These are phyloP conservation scores for Phoenix roebelenii DNA, from an alignment of 176 grass and related monocot genomes.

Conservation along the genomic window DNA sequence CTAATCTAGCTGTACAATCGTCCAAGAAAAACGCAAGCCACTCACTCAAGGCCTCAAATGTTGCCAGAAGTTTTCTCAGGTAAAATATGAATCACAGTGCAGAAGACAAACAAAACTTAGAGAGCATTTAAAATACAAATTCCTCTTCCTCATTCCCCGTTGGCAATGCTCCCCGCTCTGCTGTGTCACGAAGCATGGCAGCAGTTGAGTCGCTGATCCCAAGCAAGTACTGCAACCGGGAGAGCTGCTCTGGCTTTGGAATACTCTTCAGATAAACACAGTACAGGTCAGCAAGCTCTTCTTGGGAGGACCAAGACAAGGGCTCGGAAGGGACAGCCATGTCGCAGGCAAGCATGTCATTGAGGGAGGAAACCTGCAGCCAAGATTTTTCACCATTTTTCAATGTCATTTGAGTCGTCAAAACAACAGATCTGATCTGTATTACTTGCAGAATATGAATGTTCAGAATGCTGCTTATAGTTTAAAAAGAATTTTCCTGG, in stretches of 20 bases:
- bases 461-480: no score
- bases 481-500: no score
- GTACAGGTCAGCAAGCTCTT: constrained; percentile 75
- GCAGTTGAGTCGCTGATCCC: constrained; percentile 56
- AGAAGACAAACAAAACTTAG: no score
- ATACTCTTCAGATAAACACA: constrained; percentile 77
- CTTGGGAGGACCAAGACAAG: constrained; percentile 52
- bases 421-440: no score
- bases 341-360: constrained; percentile 86
- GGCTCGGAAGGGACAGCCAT: constrained; percentile 50
- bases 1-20: no score
- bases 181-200: constrained; percentile 42
- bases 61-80: no score
- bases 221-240: constrained; percentile 65
- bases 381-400: no score
- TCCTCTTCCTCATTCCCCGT: constrained; percentile 59
- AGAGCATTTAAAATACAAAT: constrained; percentile 45
- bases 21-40: no score
- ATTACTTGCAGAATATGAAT: no score
- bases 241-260: constrained; percentile 64
- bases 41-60: no score
- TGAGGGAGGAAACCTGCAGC: constrained; percentile 65
- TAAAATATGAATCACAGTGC: no score
- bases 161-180: constrained; percentile 42
- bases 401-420: no score